These are phyloP conservation scores for Candida qinlingensis DNA, from an alignment of 805 yeast genomes.

Conservation along the genomic window DNA sequence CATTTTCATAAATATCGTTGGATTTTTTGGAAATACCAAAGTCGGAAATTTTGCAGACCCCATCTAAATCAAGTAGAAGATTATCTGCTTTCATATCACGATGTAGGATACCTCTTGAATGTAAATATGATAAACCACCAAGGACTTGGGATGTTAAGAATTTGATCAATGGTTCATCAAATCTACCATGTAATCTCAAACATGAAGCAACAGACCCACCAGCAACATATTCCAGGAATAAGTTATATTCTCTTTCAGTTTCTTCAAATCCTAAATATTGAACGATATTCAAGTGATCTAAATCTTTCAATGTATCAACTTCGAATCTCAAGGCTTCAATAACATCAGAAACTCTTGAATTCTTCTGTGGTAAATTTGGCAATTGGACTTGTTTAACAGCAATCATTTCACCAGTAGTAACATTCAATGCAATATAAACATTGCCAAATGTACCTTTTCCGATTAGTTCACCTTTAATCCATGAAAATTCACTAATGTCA, in stretches of 20 bases:
- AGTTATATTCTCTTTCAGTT: constrained; percentile 63
- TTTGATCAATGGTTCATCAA: constrained; percentile 71
- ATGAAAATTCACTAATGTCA: constrained; percentile 78
- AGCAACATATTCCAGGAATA: constrained; percentile 92
- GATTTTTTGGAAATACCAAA: constrained; percentile 92
- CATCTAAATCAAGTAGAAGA: constrained; percentile 80
- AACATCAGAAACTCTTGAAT: constrained; percentile 49
- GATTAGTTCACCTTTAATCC: constrained; percentile 96
- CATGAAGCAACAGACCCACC: constrained; percentile 95
- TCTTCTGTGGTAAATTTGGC: constrained; percentile 36
- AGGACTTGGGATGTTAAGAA: constrained; percentile 76
- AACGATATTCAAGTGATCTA: constrained; percentile 91
- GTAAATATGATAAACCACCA: constrained; percentile 82
- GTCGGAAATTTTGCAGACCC: constrained; percentile 91
- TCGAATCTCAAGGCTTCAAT: constrained; percentile 84
- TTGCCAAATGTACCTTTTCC: constrained; percentile 97
- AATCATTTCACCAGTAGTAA: constrained; percentile 96
- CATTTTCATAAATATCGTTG: constrained; percentile 80
- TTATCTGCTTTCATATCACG: constrained; percentile 96
- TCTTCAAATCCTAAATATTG: constrained; percentile 94
- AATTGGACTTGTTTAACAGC: constrained; percentile 94
- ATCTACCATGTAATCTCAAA: constrained; percentile 74
- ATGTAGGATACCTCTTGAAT: constrained; percentile 81
- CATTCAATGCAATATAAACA: constrained; percentile 86
- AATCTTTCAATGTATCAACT: constrained; percentile 87